Evolutionary conservation across 2,329 filamentous ascomycete genomes (phyloP), one percentile per base, ranked within the genome.

Genomic region (Aspergillus aculeatus): DNA sequence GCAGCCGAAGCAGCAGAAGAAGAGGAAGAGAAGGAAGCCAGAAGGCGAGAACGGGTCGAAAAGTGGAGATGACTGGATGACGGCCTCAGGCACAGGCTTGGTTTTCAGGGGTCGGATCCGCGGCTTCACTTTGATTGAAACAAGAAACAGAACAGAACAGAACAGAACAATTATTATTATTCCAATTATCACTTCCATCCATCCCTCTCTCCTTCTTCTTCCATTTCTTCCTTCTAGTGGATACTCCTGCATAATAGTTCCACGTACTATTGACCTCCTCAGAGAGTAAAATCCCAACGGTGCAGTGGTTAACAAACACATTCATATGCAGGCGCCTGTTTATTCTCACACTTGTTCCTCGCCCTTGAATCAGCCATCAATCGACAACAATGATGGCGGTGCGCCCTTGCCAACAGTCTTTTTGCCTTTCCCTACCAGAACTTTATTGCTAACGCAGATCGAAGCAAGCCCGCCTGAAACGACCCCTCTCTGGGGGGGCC

Each of bases 21-120:
- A 53, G 47, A 31, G 47, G 55, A 59, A 58, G 38, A 50, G 44
- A 52, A 61, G 56, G 56, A 54, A 49, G 52, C 50, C 50, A 58
- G 59, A 54, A 23, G 35, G 19, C 24, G 55, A 49, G 19, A 54
- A 47, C 44, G 54, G 49, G 16, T 23, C 53, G 54, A 47, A 50
- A 53, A 53, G 50, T 58, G 57, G 47, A 53, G 41, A 38, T 41
- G 47, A 41, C 38, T 1, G 6, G 16, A 19, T 5, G 3, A 26
- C 63, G 57, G 59, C 63, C 55, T 47, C 57, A 54, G 59, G 41
- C 56, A 44, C 32, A 10, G 26, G 7, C 9, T 29, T 12, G 41
- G 35, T n/a, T 50, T 63, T 64, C 60, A 67, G 64, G 64, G 64
- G 65, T 60, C 57, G 64, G 61, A 62, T 60, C 58, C 63, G 53